Conservation (phyloP, 2,329 filamentous ascomycete species). For the Colletotrichum sidae region DNA sequence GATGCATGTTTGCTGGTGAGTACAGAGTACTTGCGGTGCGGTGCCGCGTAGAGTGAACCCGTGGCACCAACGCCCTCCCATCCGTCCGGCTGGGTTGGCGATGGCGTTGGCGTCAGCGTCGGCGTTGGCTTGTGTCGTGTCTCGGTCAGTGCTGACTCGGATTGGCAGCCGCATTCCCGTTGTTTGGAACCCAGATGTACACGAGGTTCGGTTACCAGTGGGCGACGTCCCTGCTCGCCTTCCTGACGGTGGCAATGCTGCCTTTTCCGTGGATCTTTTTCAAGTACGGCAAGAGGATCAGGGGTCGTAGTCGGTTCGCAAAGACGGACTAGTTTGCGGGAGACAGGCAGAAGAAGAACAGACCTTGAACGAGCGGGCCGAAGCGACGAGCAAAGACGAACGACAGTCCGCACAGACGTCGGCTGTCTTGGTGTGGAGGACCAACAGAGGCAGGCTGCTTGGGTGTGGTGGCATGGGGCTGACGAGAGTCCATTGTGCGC, state of each 20-base stretch:
- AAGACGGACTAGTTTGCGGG: slow-evolving; percentile 37
- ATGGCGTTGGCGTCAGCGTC: too few relatives aligned
- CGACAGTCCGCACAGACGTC: slow-evolving; percentile 28
- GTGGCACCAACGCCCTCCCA: slow-evolving; percentile 30
- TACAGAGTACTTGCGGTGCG: slow-evolving; percentile 17
- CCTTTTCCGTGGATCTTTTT: slow-evolving; percentile 75
- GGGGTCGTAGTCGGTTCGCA: slow-evolving; percentile 66
- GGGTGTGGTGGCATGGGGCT: slow-evolving; percentile 1
- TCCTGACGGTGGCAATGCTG: slow-evolving; percentile 70
- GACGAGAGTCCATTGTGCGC: background rate
- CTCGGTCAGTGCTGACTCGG: slow-evolving; percentile 21
- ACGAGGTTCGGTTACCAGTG: slow-evolving; percentile 75
- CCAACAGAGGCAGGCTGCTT: slow-evolving; percentile 6
- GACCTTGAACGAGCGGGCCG: slow-evolving; percentile 11
- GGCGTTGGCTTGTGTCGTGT: slow-evolving; percentile 1
- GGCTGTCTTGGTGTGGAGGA: slow-evolving; percentile 10
- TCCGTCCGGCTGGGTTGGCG: slow-evolving; percentile 40
- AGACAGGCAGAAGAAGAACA: background rate
- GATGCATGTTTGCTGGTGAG: slow-evolving; percentile 79
- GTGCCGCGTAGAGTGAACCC: background rate
- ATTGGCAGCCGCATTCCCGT: slow-evolving; percentile 74
- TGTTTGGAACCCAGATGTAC: slow-evolving; percentile 83
- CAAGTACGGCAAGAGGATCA: slow-evolving; percentile 68
- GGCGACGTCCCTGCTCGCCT: slow-evolving; percentile 72
- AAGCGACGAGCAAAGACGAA: slow-evolving; percentile 16